These are phyloP conservation scores for Emericellopsis terricola DNA, from an alignment of 495 filamentous ascomycete species.

Conservation along the genomic window DNA sequence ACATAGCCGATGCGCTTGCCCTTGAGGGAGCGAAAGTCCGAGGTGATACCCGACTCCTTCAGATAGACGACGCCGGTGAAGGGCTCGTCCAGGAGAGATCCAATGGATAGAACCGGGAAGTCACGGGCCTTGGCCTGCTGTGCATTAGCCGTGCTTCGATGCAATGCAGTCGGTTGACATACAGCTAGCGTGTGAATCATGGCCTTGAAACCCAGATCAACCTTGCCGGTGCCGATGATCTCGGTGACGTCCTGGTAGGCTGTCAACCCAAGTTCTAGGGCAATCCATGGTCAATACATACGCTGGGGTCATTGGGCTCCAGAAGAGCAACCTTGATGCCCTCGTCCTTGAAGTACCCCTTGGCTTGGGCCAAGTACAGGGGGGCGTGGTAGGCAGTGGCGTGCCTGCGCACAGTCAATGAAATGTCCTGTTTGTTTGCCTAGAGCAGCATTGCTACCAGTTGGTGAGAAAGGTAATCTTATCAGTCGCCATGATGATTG, in stretches of 20 bases:
- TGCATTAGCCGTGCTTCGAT: conserved; percentile 1
- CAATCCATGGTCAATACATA: too few relatives aligned
- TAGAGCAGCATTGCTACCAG: conserved; percentile 27
- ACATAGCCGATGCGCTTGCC: conserved; percentile 58
- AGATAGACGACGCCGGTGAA: conserved; percentile 58
- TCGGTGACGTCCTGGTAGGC: conserved; percentile 42
- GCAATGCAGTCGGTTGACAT: conserved; percentile 10
- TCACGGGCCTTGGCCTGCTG: conserved; percentile 46
- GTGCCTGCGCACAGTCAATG: conserved; percentile 30
- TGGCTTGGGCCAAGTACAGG: conserved; percentile 49
- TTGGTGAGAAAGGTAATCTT: conserved; percentile 63
- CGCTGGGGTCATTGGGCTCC: conserved; percentile 50
- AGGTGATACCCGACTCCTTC: conserved; percentile 48
- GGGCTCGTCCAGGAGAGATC: conserved; percentile 50
- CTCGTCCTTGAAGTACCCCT: conserved; percentile 52
- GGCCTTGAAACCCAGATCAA: conserved; percentile 58
- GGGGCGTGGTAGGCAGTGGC: conserved; percentile 59
- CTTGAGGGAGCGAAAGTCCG: conserved; percentile 44
- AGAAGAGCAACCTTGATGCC: conserved; percentile 52
- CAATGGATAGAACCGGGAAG: conserved; percentile 50
- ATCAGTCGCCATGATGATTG: conserved; percentile 46
- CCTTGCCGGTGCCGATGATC: conserved; percentile 51
- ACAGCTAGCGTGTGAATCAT: conserved; percentile 59
- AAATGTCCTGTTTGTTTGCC: background rate
- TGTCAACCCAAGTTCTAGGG: too few relatives aligned